Base-by-base conservation (phyloP, 257 asterid genomes). In the Solanum sitiens region DNA sequence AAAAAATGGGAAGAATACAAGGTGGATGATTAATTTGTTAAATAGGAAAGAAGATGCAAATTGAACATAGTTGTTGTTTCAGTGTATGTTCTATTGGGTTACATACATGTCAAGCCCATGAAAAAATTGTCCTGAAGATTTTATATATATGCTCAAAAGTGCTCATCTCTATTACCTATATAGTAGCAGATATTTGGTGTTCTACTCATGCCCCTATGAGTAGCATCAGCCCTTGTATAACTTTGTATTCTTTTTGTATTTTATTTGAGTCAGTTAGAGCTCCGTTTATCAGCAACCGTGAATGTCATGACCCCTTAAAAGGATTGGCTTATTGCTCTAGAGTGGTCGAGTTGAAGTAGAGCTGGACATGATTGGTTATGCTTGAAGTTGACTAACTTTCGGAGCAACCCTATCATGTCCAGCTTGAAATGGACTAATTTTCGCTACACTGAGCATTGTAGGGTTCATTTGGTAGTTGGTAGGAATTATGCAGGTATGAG, bases 1-100 rank as follows among this genome's bases (percentile, higher is more conserved):
- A 94, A 92, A 92, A 92, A 90, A 88, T 87, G 89, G 89, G 84
- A 90, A 86, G 68, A 80, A 16, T 45, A 80, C 27, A 80, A 50
- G 85, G n/a, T 80, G 85, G 68, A 45, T 80, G 85, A 16, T 80
- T 80, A 25, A 45, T 79, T 79, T 79, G 68, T 47, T 9, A 47
- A 30, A 30, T 47, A 27, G 68, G 42, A 80, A 45, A 45, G 42
- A 88, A 86, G 61, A 86, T 84, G 88, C 85, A 89, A 74, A 86
- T 76, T 76, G 90, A 82, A 87, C 83, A 86, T 89, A 87, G 77
- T 86, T 67, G 89, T 90, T 68, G 44, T 63, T 79, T 86, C 75
- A 88, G 71, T 88, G 90, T 90, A 87, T 86, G 85, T 86, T 89
- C 86, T 76, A 25, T 87, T 90, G 89, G 87, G 87, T 35, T 79